Percentiles rank a stretch among this genome's conserved stretches.
phyloP scores from a whole-genome alignment of 148 eudicot species.

The Vaccinium darrowii region DNA sequence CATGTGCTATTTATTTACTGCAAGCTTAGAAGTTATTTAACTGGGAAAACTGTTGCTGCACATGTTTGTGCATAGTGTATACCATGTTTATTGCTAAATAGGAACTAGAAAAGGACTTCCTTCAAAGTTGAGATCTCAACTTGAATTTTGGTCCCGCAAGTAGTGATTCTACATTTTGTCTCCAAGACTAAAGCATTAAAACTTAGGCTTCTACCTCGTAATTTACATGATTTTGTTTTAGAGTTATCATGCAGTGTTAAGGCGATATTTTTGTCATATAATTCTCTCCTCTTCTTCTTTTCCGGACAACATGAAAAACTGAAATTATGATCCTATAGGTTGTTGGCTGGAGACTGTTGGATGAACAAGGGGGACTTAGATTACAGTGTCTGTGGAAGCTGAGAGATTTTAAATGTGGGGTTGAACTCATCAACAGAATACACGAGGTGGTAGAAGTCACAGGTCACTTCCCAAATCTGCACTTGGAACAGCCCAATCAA shows the following conservation, averaged over 20 bases:
- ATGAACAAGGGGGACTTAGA: slow-evolving; percentile 46
- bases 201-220: neutral
- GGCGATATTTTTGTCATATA: neutral
- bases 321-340: slow-evolving; percentile 37
- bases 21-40: neutral
- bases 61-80: neutral
- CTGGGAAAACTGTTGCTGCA: neutral
- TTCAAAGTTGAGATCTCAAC: neutral
- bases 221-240: neutral
- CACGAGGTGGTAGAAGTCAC: slow-evolving; percentile 37
- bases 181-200: neutral
- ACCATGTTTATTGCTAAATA: neutral
- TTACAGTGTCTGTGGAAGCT: slow-evolving; percentile 85
- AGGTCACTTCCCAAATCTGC: slow-evolving; percentile 66
- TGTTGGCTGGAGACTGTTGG: slow-evolving; percentile 74
- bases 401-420: slow-evolving; percentile 59
- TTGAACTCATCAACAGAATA: slow-evolving; percentile 67
- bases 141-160: neutral
- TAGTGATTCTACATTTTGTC: neutral
- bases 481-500: slow-evolving; percentile 58
- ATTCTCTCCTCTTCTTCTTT: neutral
- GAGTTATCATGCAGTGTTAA: neutral
- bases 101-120: neutral
- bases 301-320: neutral
- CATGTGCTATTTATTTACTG: neutral